Evolutionary conservation across 768 basidiomycete genomes (phyloP), one percentile per base, ranked within the genome.

Genomic region (Lyophyllum semitale): DNA sequence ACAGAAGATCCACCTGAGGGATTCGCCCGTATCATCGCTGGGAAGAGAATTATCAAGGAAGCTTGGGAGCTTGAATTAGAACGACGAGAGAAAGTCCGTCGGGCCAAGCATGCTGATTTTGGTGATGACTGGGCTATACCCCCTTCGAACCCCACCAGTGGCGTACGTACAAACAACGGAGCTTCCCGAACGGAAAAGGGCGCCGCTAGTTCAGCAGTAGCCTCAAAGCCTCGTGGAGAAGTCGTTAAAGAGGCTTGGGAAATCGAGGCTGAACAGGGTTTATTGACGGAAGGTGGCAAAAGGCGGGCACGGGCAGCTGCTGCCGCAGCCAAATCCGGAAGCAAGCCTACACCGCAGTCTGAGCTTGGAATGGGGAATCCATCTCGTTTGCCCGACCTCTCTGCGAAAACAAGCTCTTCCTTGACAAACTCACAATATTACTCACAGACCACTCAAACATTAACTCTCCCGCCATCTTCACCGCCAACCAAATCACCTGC

Each of bases 51-150:
- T 23, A 63, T 88, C 53, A 84, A 84, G 64, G 91, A 93, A 68
- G 69, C 81, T 29, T 93, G 91, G 91, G 92, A 93, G 65, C 59
- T 93, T 12, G 90, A 90, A 65, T 73, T 84, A 17, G 91, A 93
- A 63, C 72, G 76, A 46, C 76, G 79, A 43, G 62, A 73, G 3
- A 81, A 77, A 52, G 67, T 67, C n/a, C 76, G 76, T 32, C 68
- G 60, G 41, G 72, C 67, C 26, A 73, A 70, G 46, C 68, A 72
- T 48, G 51, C 59, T 49, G 67, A 66, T 62, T 63, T 57, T 43
- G 60, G 64, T 29, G 73, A 52, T 62, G 77, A 64, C 70, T 73
- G 64, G 65, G 59, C 65, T 42, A 48, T 60, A 44, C 44, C n/a
- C n/a, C n/a, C 61, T 30, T 20, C 59, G 47, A 53, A 51, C 9